Evolutionary conservation across 257 asterid genomes (phyloP).

Genomic region (Parsonsia alboflavescens): DNA sequence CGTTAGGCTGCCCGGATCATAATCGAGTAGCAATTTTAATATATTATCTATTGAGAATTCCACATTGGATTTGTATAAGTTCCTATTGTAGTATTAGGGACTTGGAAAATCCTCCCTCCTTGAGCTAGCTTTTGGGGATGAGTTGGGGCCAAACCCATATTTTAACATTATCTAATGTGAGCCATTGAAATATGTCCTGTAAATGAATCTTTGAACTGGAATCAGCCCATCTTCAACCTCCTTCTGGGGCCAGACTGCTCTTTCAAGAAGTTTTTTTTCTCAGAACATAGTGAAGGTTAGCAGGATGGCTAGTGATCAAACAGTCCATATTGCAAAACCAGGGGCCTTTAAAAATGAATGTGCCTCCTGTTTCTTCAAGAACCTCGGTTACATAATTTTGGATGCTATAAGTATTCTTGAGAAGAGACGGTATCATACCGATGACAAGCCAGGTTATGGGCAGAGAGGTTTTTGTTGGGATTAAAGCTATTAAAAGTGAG

Average conservation of each 20-base stretch:
- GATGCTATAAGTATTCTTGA: neutral
- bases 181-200: slow-evolving; percentile 15
- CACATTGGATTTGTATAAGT: no score
- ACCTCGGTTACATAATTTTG: neutral
- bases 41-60: no score
- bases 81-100: no score
- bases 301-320: slow-evolving; percentile 5
- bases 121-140: no score
- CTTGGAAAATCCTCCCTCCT: no score
- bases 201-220: slow-evolving; percentile 2
- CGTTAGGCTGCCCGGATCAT: slow-evolving; percentile 6
- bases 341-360: slow-evolving; percentile 2
- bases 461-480: no score
- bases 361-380: slow-evolving; percentile 7
- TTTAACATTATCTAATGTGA: slow-evolving; percentile 10
- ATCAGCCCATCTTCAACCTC: slow-evolving; percentile 5
- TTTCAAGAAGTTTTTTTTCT: slow-evolving; percentile 5
- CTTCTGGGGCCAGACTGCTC: neutral
- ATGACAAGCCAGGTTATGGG: no score
- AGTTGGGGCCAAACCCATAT: no score
- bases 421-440: neutral
- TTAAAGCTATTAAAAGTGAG: no score
- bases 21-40: neutral
- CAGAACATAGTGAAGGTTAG: slow-evolving; percentile 5
- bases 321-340: slow-evolving; percentile 1